These are phyloP conservation scores for Pseudomonodictys pantanalensis DNA, from an alignment of 495 filamentous ascomycete genomes.

Conservation along the genomic window DNA sequence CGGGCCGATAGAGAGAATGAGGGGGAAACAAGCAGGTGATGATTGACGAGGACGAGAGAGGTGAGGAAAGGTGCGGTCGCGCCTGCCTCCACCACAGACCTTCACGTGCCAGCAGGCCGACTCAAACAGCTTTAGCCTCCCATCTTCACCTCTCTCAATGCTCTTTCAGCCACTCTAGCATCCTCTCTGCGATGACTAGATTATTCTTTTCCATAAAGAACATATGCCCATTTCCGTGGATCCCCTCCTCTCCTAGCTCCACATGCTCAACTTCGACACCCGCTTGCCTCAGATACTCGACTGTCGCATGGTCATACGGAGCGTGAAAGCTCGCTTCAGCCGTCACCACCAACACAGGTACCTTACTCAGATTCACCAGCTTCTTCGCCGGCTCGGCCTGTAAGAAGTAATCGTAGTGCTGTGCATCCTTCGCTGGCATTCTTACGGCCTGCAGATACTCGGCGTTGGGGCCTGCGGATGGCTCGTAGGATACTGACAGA, in stretches of 20 bases:
- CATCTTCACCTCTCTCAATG: too few relatives aligned
- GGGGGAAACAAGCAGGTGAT: too few relatives aligned
- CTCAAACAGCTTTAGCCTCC: too few relatives aligned
- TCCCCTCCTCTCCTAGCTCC: slow-evolving; percentile 47
- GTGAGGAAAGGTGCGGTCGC: too few relatives aligned
- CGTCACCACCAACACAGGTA: slow-evolving; percentile 51
- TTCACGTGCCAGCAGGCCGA: too few relatives aligned
- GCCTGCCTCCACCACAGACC: too few relatives aligned
- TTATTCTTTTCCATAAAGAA: slow-evolving; percentile 62
- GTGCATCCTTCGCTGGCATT: slow-evolving; percentile 30
- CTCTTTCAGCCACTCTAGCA: slow-evolving; percentile 10
- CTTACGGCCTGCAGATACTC: slow-evolving; percentile 35
- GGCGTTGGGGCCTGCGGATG: slow-evolving; percentile 39
- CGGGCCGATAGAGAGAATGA: too few relatives aligned
- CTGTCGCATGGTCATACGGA: slow-evolving; percentile 57
- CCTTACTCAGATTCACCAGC: slow-evolving; percentile 48
- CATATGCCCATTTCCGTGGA: slow-evolving; percentile 59
- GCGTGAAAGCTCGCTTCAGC: slow-evolving; percentile 55
- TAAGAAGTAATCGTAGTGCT: slow-evolving; percentile 41
- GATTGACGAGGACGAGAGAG: too few relatives aligned
- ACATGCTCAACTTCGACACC: slow-evolving; percentile 50
- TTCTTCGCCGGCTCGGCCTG: slow-evolving; percentile 51
- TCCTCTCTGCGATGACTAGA: slow-evolving; percentile 36
- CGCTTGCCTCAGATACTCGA: slow-evolving; percentile 54
- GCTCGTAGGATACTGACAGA: slow-evolving; percentile 46